Base-by-base conservation (phyloP, 108 stramenopile genomes). In the Parietichytrium sp. region DNA sequence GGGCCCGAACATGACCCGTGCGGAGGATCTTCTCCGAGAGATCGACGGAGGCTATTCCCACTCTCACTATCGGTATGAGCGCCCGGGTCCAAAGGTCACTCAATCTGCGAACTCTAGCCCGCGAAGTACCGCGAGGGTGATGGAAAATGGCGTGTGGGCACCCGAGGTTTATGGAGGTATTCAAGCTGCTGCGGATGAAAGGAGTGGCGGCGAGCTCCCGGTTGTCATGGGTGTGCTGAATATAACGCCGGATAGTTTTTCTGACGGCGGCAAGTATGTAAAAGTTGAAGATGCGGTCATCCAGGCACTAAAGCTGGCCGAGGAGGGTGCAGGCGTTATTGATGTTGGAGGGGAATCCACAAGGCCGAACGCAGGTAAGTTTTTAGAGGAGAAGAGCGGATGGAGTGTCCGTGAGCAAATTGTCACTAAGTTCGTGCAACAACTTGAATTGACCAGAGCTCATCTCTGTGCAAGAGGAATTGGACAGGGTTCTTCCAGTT, bases 321-420 rank as follows among this genome's bases (percentile, higher is more conserved):
- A 84, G 15, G 89, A 96, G 61, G 97, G 97, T 12, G 97, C 95
- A 0, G 82, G 78, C 25, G 93, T 96, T 55, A 90, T 98, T 52
- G 97, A 98, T 86, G 87, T 98, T 77, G 97, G 97, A 26, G 97
- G 97, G 8, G 97, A 98, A 85, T 96, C 95, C 2, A 98, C 97
- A 4, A 87, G 97, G 54, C 95, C 95, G 2, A 92, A 92, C n/a
- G 94, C 95, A 15, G 47, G 82, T 25, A 89, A 90, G n/a, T n/a
- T n/a, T n/a, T n/a, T n/a, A n/a, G n/a, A n/a, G n/a, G n/a, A n/a
- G n/a, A n/a, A 7, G 13, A 53, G 52, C 7, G 4, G 6, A 53
- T 27, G 13, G 7, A 53, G 26, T 4, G 29, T 53, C 52, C 4
- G 8, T 13, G 26, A 10, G 26, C 8, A 10, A 4, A 13, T 4